These are phyloP conservation scores for Talaromyces albobiverticillius DNA, from an alignment of 2,329 filamentous ascomycete genomes.

Conservation along the genomic window DNA sequence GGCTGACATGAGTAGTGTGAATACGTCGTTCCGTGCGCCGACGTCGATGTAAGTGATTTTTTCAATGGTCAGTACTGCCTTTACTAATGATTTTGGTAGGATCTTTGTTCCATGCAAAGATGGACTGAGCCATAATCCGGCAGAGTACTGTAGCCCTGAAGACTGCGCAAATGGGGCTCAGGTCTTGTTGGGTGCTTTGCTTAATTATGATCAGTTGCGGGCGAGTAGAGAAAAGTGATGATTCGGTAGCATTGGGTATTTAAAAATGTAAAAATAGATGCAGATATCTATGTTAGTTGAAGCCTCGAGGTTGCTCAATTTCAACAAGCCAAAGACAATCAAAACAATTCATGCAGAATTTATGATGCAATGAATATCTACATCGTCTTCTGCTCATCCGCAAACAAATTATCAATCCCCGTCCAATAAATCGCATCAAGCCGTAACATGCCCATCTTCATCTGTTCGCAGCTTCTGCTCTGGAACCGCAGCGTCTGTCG, in stretches of 20 bases:
- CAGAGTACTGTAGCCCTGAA: constrained; percentile 45
- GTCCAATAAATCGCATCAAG: constrained; percentile 31
- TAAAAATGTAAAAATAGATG: no score
- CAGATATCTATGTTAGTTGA: no score
- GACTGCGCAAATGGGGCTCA: not conserved
- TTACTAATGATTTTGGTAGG: constrained; percentile 48
- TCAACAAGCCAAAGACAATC: no score
- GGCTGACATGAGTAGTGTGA: no score
- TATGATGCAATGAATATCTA: no score
- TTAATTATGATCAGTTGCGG: not conserved
- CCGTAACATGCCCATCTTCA: constrained; percentile 29
- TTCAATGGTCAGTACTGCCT: constrained; percentile 52
- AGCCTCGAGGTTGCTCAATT: no score
- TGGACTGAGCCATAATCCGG: constrained; percentile 62
- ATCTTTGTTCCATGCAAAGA: constrained; percentile 65
- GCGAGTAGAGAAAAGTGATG: not conserved
- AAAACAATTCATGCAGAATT: no score
- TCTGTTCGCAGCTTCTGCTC: constrained; percentile 27
- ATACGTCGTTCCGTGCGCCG: not conserved
- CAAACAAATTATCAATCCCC: constrained; percentile 13
- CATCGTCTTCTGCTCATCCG: not conserved
- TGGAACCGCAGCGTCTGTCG: constrained; percentile 27
- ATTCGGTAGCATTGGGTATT: no score
- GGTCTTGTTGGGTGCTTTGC: not conserved
- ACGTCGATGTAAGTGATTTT: constrained; percentile 48